Base-by-base conservation (phyloP, 2,329 filamentous ascomycete species). In the Trichophyton equinum region DNA sequence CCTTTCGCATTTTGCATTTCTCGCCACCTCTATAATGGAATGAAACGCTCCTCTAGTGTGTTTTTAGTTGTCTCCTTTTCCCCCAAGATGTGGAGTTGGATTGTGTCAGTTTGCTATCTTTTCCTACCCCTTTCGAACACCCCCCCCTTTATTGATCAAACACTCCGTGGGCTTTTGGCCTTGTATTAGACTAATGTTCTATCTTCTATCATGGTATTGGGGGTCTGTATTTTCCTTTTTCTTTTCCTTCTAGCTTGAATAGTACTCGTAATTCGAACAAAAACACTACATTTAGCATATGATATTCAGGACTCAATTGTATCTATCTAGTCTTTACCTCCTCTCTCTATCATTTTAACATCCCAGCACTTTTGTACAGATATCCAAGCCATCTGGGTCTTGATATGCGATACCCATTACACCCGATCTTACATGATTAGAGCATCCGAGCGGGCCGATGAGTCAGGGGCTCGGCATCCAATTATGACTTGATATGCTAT, bases 161-260 rank as follows among this genome's bases (percentile, higher is more conserved):
- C 27, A 27, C 30, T n/a, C 40, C n/a, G 40, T 44, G 9, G 51
- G 51, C 51, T 20, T n/a, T 18, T 38, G 25, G 51, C 51, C 51
- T 55, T 36, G 46, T 55, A 33, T 55, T 55, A 55, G 51, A 55
- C 27, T 55, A 55, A 36, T 55, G 51, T 55, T 18, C 51, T 55
- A 55, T 36, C 33, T 25, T 36, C 51, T 55, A 53, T 15, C 8
- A 36, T 36, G 51, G 25, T 20, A 18, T n/a, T 36, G 15, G 51
- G 49, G 33, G 27, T 55, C 20, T 55, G 11, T 13, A n/a, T 4
- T 38, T 36, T n/a, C 33, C 13, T 33, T 55, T 55, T 8, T 13
- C 25, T 4, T 30, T 55, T n/a, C 18, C 13, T 33, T 36, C 15
- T 55, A 55, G 27, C 27, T 51, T 27, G 20, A 51, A 51, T 51